Evolutionary conservation across 2,329 filamentous ascomycete species (phyloP), one percentile per base, ranked within the genome.

Genomic region (Aspergillus intermedius): DNA sequence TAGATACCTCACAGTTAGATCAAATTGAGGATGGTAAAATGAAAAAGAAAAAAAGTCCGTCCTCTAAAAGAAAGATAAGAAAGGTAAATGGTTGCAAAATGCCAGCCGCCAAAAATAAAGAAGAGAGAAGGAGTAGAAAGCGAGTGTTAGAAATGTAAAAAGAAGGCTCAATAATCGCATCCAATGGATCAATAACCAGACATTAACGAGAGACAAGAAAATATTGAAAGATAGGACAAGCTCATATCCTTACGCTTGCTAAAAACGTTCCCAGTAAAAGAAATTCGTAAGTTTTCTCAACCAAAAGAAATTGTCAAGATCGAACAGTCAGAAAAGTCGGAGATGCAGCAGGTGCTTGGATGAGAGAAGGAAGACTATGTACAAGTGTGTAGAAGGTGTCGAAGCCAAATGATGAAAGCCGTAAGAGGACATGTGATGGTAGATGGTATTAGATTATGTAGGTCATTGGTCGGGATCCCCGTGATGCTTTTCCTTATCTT

Each of bases 401-500:
- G 17, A 40, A 39, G 25, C 17, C 40, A 46, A 40, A 34, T 35
- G 37, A 54, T 44, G 49, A 48, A 51, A 53, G 28, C 50, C 45
- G 45, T 23, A 49, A 51, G 41, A 49, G 53, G 45, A 48, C 34
- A 44, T 23, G 41, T 32, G 45, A 45, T 52, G 52, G 57, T 32
- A 58, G 56, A 55, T 58, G 52, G 48, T 22, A 40, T 40, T 40
- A 40, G 37, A 40, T 40, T 40, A 40, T 40, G 37, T 40, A 40
- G 53, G 54, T 48, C 46, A 50, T 50, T 53, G 50, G 45, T 53
- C 37, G 37, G 50, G 37, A 46, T 57, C 51, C 30, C 54, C 54
- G 30, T 51, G 48, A 37, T 55, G 28, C 55, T 64, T 67, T 41
- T 69, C 63, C 51, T 73, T 75, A 45, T 75, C 74, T 56, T 73